Evolutionary conservation across 179 eudicot genomes (phyloP).

Genomic region (Camellia oleifera): DNA sequence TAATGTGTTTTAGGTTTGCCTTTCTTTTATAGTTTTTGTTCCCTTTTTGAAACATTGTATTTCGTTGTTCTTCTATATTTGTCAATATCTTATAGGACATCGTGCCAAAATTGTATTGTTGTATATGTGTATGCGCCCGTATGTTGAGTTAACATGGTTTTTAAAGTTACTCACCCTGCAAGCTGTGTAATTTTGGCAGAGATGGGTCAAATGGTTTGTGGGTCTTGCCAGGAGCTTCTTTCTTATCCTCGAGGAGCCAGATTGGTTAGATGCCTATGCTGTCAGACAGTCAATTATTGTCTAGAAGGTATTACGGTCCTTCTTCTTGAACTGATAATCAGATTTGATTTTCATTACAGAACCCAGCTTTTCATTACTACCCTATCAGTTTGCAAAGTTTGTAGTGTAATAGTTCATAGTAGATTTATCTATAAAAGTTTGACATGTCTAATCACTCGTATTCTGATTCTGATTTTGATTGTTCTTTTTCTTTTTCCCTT

Average conservation of each 20-base stretch:
- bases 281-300: slow-evolving; percentile 75
- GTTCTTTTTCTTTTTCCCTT: neutral
- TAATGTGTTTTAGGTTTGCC: neutral
- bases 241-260: slow-evolving; percentile 70
- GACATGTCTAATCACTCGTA: neutral
- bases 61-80: neutral
- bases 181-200: slow-evolving; percentile 40
- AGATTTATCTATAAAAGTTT: neutral
- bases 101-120: neutral
- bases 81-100: neutral
- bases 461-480: neutral
- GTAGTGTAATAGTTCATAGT: neutral
- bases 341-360: neutral
- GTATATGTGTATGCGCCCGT: neutral
- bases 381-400: neutral
- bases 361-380: neutral
- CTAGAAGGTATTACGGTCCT: slow-evolving; percentile 59
- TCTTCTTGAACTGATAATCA: neutral
- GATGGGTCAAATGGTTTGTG: slow-evolving; percentile 87
- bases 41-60: neutral
- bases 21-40: neutral
- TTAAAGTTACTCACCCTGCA: neutral
- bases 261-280: slow-evolving; percentile 72
- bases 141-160: neutral
- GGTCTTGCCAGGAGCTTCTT: slow-evolving; percentile 78